phyloP scores from a whole-genome alignment of 805 yeast species.

The Martiniozyma abietophila region DNA sequence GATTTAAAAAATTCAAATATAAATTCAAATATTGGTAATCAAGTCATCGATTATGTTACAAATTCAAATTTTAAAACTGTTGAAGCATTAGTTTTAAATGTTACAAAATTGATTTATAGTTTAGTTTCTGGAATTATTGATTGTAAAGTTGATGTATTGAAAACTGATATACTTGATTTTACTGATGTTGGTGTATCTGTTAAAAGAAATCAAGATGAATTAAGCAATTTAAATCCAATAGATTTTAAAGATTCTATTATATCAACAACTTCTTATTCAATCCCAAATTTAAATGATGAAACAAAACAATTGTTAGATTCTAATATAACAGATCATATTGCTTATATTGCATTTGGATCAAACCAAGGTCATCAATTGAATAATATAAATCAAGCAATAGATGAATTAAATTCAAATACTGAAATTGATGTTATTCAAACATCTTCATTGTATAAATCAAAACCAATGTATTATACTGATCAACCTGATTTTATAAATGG shows the following conservation, averaged over 20 bases:
- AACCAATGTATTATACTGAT: constrained; percentile 82
- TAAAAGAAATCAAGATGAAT: constrained; percentile 35
- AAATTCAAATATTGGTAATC: constrained; percentile 34
- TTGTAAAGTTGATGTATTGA: constrained; percentile 56
- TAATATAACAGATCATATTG: constrained; percentile 33
- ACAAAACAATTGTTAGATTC: constrained; percentile 5
- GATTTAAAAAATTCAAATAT: constrained; percentile 19
- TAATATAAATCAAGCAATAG: constrained; percentile 51
- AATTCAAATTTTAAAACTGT: constrained; percentile 80
- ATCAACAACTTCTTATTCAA: constrained; percentile 13
- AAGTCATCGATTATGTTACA: constrained; percentile 55
- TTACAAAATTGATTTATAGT: constrained; percentile 33
- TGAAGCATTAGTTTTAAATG: constrained; percentile 76
- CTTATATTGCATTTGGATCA: constrained; percentile 82
- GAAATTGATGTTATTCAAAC: constrained; percentile 44
- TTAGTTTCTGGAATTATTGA: constrained; percentile 7
- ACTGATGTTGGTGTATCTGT: constrained; percentile 87
- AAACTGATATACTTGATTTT: constrained; percentile 81
- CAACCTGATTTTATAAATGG: constrained; percentile 85
- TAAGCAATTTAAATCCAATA: constrained; percentile 19
- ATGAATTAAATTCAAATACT: constrained; percentile 27
- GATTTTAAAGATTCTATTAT: constrained; percentile 15
- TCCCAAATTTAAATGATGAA: constrained; percentile 25
- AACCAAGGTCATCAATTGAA: constrained; percentile 65
- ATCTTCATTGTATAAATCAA: constrained; percentile 77